Evolutionary conservation across 257 asterid species (phyloP).

Genomic region (Coffea eugenioides): DNA sequence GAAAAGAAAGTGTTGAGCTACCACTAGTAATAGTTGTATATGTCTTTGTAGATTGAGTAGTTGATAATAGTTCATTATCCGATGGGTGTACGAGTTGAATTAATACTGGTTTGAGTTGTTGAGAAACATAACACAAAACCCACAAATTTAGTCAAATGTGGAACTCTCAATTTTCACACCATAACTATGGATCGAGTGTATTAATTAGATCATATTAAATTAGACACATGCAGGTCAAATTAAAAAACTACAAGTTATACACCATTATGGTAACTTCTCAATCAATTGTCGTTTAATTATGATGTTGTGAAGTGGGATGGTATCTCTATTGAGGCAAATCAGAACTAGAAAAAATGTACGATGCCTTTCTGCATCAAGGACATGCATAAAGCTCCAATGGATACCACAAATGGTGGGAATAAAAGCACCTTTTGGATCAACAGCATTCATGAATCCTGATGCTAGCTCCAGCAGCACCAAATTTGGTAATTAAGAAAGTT

Average conservation of each 20-base stretch:
- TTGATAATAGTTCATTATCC: not conserved
- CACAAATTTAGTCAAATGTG: not conserved
- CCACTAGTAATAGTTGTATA: not conserved
- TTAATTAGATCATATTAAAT: too few relatives aligned
- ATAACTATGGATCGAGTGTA: not conserved
- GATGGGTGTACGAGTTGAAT: not conserved
- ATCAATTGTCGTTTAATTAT: too few relatives aligned
- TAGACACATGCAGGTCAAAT: not conserved
- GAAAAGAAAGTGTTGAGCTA: constrained; percentile 2
- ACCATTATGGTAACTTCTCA: not conserved
- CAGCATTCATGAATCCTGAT: not conserved
- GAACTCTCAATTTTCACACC: not conserved
- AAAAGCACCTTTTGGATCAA: not conserved
- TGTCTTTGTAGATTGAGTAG: not conserved
- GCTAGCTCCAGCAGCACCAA: not conserved
- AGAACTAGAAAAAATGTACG: not conserved
- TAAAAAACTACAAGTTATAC: not conserved
- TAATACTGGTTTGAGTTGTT: not conserved
- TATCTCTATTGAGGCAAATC: too few relatives aligned
- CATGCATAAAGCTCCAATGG: not conserved
- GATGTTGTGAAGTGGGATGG: too few relatives aligned
- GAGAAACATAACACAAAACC: not conserved
- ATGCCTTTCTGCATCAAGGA: not conserved
- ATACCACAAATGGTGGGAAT: not conserved
- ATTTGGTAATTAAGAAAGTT: not conserved